A percentile compares a stretch with the other conserved stretches of the same genome.
These are phyloP conservation scores for Macaranga tanarius DNA, from an alignment of 441 rosid species.

Conservation along the genomic window DNA sequence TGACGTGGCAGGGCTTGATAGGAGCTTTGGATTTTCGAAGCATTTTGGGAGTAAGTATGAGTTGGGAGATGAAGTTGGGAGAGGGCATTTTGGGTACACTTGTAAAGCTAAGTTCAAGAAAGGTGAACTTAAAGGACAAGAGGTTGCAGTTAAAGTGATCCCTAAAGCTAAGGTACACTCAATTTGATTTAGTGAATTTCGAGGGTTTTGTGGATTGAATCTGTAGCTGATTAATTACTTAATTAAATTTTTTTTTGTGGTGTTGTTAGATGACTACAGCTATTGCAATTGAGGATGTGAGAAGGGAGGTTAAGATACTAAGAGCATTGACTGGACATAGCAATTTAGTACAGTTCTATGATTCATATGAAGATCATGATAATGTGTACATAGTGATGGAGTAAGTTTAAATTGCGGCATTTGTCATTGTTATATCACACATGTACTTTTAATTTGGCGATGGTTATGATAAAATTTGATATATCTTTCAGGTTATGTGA, in stretches of 20 bases:
- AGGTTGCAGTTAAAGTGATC: slow-evolving; percentile 88
- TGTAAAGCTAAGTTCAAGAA: slow-evolving; percentile 83
- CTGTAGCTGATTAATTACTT: neutral
- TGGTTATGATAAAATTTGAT: slow-evolving; percentile 5
- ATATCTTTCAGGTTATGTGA: slow-evolving; percentile 73
- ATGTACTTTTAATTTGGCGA: neutral
- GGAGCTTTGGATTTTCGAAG: slow-evolving; percentile 84
- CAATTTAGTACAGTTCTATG: slow-evolving; percentile 78
- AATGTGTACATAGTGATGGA: slow-evolving; percentile 95
- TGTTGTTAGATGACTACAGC: slow-evolving; percentile 88
- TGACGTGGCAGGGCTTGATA: slow-evolving; percentile 61
- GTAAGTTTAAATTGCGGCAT: slow-evolving; percentile 44
- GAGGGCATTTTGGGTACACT: slow-evolving; percentile 93
- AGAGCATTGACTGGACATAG: slow-evolving; percentile 87
- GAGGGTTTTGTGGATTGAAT: neutral
- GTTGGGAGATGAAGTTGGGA: slow-evolving; percentile 82
- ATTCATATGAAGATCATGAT: slow-evolving; percentile 85
- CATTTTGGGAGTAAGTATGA: slow-evolving; percentile 75
- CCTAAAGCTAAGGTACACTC: slow-evolving; percentile 72
- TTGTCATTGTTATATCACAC: too few species aligned
- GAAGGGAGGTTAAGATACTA: slow-evolving; percentile 94
- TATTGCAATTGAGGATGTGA: slow-evolving; percentile 94
- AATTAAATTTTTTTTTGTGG: slow-evolving; percentile 2
- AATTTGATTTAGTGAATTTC: neutral
- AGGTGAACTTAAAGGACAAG: slow-evolving; percentile 82